A percentile compares a stretch with the other conserved stretches of the same genome.
Evolutionary conservation across 1,284 basidiomycete genomes (phyloP).

Genomic region (Schizophyllum amplum): DNA sequence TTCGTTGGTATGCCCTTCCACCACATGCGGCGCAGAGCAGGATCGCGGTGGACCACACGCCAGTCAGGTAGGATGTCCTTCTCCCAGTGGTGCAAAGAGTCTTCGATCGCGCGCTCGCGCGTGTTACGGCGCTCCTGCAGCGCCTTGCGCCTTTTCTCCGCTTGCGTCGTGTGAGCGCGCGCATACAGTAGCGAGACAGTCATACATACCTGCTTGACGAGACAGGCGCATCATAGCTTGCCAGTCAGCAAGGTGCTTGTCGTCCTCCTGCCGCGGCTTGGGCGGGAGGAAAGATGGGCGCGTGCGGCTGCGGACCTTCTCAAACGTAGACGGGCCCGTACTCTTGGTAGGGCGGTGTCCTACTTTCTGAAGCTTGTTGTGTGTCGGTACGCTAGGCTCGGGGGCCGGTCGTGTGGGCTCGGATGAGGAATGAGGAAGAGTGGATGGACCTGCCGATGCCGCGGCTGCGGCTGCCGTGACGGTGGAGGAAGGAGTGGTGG

Average conservation of each 20-base stretch:
- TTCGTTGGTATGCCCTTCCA: constrained; percentile 89
- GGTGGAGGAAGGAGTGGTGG: constrained; percentile 10
- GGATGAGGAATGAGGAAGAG: constrained; percentile 18
- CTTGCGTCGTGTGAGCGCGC: constrained; percentile 25
- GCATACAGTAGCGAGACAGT: not conserved
- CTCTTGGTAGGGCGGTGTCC: constrained; percentile 43
- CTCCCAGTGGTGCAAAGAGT: constrained; percentile 70
- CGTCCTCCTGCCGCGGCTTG: constrained; percentile 74
- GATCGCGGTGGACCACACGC: constrained; percentile 63
- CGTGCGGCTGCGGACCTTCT: constrained; percentile 72
- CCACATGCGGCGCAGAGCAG: constrained; percentile 72
- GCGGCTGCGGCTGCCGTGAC: constrained; percentile 9
- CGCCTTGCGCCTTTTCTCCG: constrained; percentile 60
- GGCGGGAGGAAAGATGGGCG: constrained; percentile 81
- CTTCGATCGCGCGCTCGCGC: constrained; percentile 38
- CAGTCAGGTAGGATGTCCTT: constrained; percentile 78
- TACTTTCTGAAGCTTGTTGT: constrained; percentile 19
- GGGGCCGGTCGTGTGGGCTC: constrained; percentile 16
- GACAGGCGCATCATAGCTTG: constrained; percentile 86
- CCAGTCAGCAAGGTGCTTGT: constrained; percentile 84
- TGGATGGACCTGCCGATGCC: constrained; percentile 8
- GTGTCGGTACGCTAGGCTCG: not conserved
- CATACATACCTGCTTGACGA: constrained; percentile 53
- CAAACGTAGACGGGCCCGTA: constrained; percentile 56
- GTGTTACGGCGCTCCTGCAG: constrained; percentile 55